Evolutionary conservation across 805 yeast genomes (phyloP).

Genomic region (Grigorovia yakushimaensis): DNA sequence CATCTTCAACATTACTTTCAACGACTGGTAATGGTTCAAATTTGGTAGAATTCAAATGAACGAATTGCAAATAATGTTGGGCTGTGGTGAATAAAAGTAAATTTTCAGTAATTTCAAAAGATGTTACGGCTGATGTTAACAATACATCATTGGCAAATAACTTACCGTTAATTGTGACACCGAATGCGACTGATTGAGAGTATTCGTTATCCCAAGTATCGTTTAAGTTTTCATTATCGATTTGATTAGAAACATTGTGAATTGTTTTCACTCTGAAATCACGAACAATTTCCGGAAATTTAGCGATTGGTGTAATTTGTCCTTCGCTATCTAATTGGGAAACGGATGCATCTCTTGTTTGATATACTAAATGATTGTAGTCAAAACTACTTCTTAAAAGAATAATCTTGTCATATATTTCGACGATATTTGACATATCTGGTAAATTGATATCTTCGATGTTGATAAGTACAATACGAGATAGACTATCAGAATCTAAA

Average conservation of each 20-base stretch:
- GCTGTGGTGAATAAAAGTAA: slow-evolving; percentile 80
- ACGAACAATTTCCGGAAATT: slow-evolving; percentile 63
- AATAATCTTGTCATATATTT: slow-evolving; percentile 42
- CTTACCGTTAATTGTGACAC: slow-evolving; percentile 67
- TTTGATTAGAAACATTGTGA: slow-evolving; percentile 10
- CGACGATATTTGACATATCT: slow-evolving; percentile 32
- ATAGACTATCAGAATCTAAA: slow-evolving; percentile 41
- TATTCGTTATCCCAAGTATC: slow-evolving; percentile 24
- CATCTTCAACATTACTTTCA: slow-evolving; percentile 44
- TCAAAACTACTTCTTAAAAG: slow-evolving; percentile 46
- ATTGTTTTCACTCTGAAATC: slow-evolving; percentile 41
- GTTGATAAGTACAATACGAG: slow-evolving; percentile 44
- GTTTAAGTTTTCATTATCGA: slow-evolving; percentile 18
- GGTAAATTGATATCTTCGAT: slow-evolving; percentile 36
- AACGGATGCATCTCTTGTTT: slow-evolving; percentile 56
- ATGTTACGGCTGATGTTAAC: slow-evolving; percentile 69
- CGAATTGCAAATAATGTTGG: slow-evolving; percentile 70
- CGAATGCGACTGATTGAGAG: slow-evolving; percentile 43
- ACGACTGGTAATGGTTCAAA: slow-evolving; percentile 34
- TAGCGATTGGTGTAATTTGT: slow-evolving; percentile 30
- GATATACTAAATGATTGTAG: slow-evolving; percentile 42
- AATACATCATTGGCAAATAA: slow-evolving; percentile 52
- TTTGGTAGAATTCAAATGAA: slow-evolving; percentile 47
- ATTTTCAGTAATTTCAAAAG: slow-evolving; percentile 61
- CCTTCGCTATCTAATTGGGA: slow-evolving; percentile 32